Percentiles rank a stretch among this genome's conserved stretches.
Evolutionary conservation across 108 stramenopile species (phyloP).

Genomic region (Craspedostauros australis): DNA sequence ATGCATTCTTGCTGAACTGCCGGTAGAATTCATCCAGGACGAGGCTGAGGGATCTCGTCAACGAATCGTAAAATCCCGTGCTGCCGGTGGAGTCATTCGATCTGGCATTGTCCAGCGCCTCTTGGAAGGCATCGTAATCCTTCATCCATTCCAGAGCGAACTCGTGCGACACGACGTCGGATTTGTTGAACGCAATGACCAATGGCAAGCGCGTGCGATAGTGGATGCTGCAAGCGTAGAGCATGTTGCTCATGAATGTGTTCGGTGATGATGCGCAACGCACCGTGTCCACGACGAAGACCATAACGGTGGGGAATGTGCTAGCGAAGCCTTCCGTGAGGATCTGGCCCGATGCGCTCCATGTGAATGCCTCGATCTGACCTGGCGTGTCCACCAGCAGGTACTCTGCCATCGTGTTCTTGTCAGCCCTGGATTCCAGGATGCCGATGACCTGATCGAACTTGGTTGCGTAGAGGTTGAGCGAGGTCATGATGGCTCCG

Average conservation of each 20-base stretch:
- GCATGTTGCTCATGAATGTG: slow-evolving; percentile 99
- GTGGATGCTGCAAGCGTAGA: slow-evolving; percentile 96
- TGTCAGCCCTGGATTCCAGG: slow-evolving; percentile 75
- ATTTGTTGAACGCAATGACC: slow-evolving; percentile 95
- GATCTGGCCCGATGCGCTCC: slow-evolving; percentile 96
- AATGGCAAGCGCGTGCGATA: slow-evolving; percentile 93
- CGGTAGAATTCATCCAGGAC: slow-evolving; percentile 98
- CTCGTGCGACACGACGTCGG: slow-evolving; percentile 77
- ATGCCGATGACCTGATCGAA: slow-evolving; percentile 97
- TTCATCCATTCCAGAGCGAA: slow-evolving; percentile 97
- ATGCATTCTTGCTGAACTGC: slow-evolving; percentile 58
- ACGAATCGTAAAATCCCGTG: slow-evolving; percentile 82
- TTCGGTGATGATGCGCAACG: slow-evolving; percentile 87
- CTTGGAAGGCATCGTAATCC: slow-evolving; percentile 95
- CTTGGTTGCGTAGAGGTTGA: slow-evolving; percentile 97
- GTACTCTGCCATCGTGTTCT: slow-evolving; percentile 49
- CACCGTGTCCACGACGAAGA: slow-evolving; percentile 96
- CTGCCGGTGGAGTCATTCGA: slow-evolving; percentile 23
- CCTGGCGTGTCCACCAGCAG: slow-evolving; percentile 98
- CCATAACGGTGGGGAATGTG: slow-evolving; percentile 91
- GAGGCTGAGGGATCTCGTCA: slow-evolving; percentile 88
- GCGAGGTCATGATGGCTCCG: slow-evolving; percentile 96
- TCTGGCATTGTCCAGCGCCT: slow-evolving; percentile 77
- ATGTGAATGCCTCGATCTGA: slow-evolving; percentile 99
- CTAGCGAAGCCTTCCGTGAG: slow-evolving; percentile 90